Base-by-base conservation (phyloP, 2,329 filamentous ascomycete genomes). In the Xylaria sp. region DNA sequence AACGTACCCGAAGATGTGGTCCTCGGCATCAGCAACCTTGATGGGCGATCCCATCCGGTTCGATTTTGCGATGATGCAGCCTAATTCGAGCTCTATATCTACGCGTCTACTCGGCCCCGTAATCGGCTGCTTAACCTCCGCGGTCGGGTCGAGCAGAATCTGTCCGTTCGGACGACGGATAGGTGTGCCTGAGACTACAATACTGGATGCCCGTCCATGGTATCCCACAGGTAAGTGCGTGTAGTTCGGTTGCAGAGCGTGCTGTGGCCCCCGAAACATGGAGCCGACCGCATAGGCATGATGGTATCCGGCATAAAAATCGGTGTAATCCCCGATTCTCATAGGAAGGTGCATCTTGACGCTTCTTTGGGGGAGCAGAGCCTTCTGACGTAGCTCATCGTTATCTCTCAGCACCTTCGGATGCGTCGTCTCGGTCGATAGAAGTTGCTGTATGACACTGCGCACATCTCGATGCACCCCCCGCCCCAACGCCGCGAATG, bases 291-390 rank as follows among this genome's bases (percentile, higher is more conserved):
- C 71, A 81, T 89, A 90, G 19, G 93, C 93, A 80, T 96, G 93
- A 77, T 94, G 91, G 71, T 90, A 82, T 14, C 93, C 93, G 9
- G 91, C 92, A 76, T 93, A 96, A 82, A 96, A 96, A 79, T 96
- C 93, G 1, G 92, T 93, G 78, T 95, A 96, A 78, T 95, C 92
- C 30, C 92, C 91, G 73, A 95, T 93, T 63, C 85, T 84, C 87
- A 96, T 89, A 1, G 93, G 93, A 7, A 95, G 76, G 75, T 94
- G 91, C 76, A 86, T 89, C 70, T 84, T 86, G 57, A 90, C 87
- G 21, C 88, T 81, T 4, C 83, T 82, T 56, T 89, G 84, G 0
- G 85, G 86, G 3, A 93, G 69, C 12, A 95, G 79, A 0, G 85
- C 87, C 61, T 84, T 81, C 65, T 86, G 81, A 67, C 88, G 87